These are phyloP conservation scores for Diatrype stigma DNA, from an alignment of 2,329 filamentous ascomycete species.

Conservation along the genomic window DNA sequence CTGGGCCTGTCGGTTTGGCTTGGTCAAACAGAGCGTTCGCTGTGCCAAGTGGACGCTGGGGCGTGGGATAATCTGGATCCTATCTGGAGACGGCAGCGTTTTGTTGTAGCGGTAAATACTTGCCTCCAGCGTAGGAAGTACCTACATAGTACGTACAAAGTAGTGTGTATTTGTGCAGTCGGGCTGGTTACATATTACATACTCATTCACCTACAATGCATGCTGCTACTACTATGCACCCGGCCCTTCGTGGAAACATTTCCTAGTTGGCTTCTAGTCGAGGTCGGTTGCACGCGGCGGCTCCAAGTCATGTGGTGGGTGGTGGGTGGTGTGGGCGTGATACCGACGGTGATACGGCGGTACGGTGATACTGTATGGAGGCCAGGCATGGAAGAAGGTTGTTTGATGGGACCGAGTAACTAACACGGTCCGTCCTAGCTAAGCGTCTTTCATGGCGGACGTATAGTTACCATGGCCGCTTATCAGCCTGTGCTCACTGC, in stretches of 20 bases:
- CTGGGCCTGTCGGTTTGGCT: too few species aligned
- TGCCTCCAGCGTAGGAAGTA: too few species aligned
- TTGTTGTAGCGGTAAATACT: not conserved
- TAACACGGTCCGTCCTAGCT: not conserved
- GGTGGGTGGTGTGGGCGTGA: not conserved
- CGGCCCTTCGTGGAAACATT: slow-evolving; percentile 3
- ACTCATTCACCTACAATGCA: too few species aligned
- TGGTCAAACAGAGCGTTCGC: too few species aligned
- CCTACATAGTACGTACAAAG: too few species aligned
- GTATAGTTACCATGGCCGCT: not conserved
- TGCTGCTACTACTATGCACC: not conserved
- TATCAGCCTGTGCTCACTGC: not conserved
- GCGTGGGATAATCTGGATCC: too few species aligned
- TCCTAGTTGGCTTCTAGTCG: slow-evolving; percentile 11
- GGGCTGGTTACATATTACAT: too few species aligned
- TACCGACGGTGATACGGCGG: too few species aligned
- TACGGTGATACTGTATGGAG: too few species aligned
- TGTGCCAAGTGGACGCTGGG: too few species aligned
- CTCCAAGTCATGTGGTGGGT: slow-evolving; percentile 22
- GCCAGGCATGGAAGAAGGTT: not conserved
- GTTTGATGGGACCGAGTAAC: not conserved
- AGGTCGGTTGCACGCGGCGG: slow-evolving; percentile 25
- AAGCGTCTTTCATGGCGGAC: not conserved
- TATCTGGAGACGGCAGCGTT: not conserved
- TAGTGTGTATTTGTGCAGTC: too few species aligned